Evolutionary conservation across 495 filamentous ascomycete genomes (phyloP).

Genomic region (Evansstolkia leycettana): DNA sequence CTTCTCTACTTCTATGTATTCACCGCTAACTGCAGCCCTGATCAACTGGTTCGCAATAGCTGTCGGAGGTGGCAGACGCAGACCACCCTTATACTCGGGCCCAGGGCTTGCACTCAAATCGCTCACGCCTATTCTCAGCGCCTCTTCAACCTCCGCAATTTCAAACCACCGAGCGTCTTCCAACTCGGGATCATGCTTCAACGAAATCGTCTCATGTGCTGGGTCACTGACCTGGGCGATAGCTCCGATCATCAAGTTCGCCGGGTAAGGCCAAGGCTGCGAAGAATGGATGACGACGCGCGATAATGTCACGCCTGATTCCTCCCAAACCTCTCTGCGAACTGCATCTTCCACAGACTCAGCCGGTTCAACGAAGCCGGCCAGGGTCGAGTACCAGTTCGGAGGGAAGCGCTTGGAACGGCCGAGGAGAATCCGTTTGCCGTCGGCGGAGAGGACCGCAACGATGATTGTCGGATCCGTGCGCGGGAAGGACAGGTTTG

Average conservation of each 20-base stretch:
- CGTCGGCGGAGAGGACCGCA: constrained; percentile 69
- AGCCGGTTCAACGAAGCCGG: constrained; percentile 90
- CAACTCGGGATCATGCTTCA: constrained; percentile 84
- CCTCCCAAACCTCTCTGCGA: constrained; percentile 91
- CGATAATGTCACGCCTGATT: constrained; percentile 73
- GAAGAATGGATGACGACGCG: constrained; percentile 85
- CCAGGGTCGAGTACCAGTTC: constrained; percentile 79
- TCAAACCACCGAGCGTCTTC: constrained; percentile 81
- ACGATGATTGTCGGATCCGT: constrained; percentile 95
- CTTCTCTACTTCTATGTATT: constrained; percentile 29
- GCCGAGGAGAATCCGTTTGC: constrained; percentile 67
- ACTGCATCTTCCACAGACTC: constrained; percentile 94
- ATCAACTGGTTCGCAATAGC: constrained; percentile 74
- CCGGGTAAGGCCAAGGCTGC: constrained; percentile 85
- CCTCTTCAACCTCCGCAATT: constrained; percentile 46
- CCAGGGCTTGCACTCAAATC: constrained; percentile 52
- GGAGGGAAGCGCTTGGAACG: constrained; percentile 73
- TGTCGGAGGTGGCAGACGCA: constrained; percentile 62
- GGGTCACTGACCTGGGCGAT: constrained; percentile 71
- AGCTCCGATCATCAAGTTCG: constrained; percentile 89
- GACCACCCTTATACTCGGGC: constrained; percentile 53
- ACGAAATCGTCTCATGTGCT: constrained; percentile 63
- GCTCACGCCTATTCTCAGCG: constrained; percentile 46
- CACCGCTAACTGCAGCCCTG: constrained; percentile 33
- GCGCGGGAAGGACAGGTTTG: constrained; percentile 83